These are phyloP conservation scores for Thuidium tamariscinum DNA, from an alignment of 225 moss, liverwort and hornwort species.

Conservation along the genomic window DNA sequence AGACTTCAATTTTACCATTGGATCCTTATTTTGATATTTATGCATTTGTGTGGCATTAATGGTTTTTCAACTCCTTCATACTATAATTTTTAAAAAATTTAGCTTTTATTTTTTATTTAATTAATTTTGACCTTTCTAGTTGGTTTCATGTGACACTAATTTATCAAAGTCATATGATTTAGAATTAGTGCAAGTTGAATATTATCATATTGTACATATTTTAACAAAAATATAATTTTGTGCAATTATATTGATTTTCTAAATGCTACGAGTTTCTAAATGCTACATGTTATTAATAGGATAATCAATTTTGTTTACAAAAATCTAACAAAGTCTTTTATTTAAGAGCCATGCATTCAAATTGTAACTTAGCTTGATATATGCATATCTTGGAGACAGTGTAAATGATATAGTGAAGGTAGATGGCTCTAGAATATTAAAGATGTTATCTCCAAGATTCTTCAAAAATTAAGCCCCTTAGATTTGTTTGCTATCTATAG, in stretches of 20 bases:
- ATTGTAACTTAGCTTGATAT: not conserved
- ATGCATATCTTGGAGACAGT: not conserved
- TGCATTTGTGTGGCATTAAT: too few species aligned
- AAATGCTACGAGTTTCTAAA: fast-evolving
- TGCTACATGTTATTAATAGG: too few species aligned
- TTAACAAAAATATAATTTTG: not conserved
- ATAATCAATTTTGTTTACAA: too few species aligned
- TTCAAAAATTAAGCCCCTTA: fast-evolving
- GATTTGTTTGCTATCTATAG: not conserved
- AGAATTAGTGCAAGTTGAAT: not conserved
- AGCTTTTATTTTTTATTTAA: not conserved
- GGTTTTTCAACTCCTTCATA: fast-evolving
- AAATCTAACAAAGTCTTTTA: not conserved
- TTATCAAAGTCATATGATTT: not conserved
- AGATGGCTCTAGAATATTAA: not conserved
- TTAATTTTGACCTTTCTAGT: fast-evolving
- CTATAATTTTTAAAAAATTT: fast-evolving
- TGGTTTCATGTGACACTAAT: fast-evolving
- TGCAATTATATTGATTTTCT: not conserved
- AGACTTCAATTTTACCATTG: fast-evolving
- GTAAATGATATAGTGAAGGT: not conserved
- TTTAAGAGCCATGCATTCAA: fast-evolving
- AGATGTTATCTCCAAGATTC: not conserved
- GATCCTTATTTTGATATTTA: not conserved
- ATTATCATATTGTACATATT: not conserved